Base-by-base conservation (phyloP, 2,329 filamentous ascomycete genomes). In the Penicillium expansum region DNA sequence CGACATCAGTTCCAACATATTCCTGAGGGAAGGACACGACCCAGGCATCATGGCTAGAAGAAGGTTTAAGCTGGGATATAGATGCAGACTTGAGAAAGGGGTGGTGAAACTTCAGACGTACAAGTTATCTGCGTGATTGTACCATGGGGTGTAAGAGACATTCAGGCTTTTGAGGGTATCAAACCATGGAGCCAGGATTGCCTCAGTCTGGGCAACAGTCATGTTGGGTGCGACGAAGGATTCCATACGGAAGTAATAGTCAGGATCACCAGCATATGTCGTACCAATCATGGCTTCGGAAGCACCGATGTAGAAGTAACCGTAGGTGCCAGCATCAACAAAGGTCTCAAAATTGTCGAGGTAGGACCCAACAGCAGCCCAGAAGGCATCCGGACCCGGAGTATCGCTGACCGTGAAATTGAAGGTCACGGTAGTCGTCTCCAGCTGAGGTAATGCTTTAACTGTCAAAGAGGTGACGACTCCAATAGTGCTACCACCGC, bases 401-500 rank as follows among this genome's bases (percentile, higher is more conserved):
- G 61, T 59, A 42, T 64, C 62, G 6, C 42, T 49, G 14, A 65
- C 48, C 0, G 64, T 65, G 52, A 62, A 66, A 50, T 66, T 65
- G 54, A 66, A 66, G 2, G 62, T 65, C n/a, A 66, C 64, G 1
- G 60, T 55, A 3, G 64, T 66, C 1, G 64, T 65, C 18, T 58
- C 51, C 30, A 66, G 32, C 22, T 62, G 43, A 9, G 64, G 62
- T 11, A 59, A 41, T 1, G 63, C 62, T 30, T 60, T 64, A 18
- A 66, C 44, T 1, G 57, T 76, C 29, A 74, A 66, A n/a, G 73
- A 69, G 22, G 70, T 72, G 5, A 80, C 77, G 5, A 80, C 70
- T 13, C 78, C 78, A 59, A 77, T 76, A 55, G 64, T 68, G 29
- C 82, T 82, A 0, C 83, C 84, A 7, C 84, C 84, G 13, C 84